These are phyloP conservation scores for Candolleomyces aberdarensis DNA, from an alignment of 768 basidiomycete species.

Conservation along the genomic window DNA sequence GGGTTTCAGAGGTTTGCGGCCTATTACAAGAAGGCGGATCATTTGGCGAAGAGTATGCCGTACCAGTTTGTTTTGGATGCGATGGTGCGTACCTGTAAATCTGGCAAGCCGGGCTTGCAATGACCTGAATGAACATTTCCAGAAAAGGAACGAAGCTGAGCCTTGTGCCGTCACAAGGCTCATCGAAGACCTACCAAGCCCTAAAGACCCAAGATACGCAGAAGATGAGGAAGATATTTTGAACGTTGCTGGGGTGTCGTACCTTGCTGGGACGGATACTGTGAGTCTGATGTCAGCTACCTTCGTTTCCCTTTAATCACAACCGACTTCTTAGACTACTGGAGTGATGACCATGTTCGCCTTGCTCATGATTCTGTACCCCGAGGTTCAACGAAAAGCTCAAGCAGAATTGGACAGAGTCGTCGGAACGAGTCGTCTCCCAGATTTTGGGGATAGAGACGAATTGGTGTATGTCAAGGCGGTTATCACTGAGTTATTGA, in stretches of 20 bases:
- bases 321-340: no score
- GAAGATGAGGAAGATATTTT: constrained; percentile 3
- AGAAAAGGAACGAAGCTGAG: constrained; percentile 5
- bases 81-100: background rate
- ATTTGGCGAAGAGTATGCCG: background rate
- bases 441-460: background rate
- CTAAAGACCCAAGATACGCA: background rate
- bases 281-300: no score
- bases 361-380: background rate
- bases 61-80: background rate
- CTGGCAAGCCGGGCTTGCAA: background rate
- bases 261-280: background rate
- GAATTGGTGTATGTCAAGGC: background rate
- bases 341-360: background rate
- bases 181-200: background rate
- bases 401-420: background rate
- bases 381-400: background rate
- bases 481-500: background rate
- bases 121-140: background rate
- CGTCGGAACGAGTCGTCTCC: background rate
- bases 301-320: no score
- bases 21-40: background rate
- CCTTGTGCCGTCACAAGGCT: background rate
- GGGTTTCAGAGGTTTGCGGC: constrained; percentile 24
- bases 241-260: background rate